Percentiles rank a stretch among this genome's conserved stretches.
phyloP scores from a whole-genome alignment of 1,284 basidiomycete species.

The Trichosporon sp. region DNA sequence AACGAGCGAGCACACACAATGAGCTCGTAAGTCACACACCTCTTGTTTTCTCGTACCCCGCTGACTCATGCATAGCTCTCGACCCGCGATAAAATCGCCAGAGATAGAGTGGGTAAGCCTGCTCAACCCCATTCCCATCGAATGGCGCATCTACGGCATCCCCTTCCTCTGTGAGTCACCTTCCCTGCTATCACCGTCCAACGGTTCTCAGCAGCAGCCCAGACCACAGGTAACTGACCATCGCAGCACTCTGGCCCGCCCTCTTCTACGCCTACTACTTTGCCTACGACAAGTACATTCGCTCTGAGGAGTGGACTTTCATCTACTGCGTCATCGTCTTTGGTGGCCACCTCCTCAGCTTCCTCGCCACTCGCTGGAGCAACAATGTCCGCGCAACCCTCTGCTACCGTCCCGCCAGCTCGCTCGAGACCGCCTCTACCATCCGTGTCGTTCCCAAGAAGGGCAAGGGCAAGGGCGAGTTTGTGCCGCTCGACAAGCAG shows the following conservation, averaged over 20 bases:
- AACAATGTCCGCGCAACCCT: conserved; percentile 70
- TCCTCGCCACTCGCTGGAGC: conserved; percentile 87
- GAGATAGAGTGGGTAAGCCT: conserved; percentile 79
- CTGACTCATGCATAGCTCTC: conserved; percentile 8
- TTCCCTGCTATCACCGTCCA: neutral
- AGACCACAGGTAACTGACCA: too few species aligned
- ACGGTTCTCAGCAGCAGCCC: too few species aligned
- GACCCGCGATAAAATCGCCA: conserved; percentile 58
- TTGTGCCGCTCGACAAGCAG: conserved; percentile 70
- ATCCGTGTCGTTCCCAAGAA: conserved; percentile 77
- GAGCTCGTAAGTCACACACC: neutral
- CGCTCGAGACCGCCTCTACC: conserved; percentile 67
- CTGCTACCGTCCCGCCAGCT: conserved; percentile 61
- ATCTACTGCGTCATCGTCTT: conserved; percentile 80
- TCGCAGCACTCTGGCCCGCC: conserved; percentile 67
- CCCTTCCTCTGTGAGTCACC: conserved; percentile 57
- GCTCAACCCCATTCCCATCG: conserved; percentile 71
- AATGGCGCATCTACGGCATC: conserved; percentile 71
- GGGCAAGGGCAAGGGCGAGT: conserved; percentile 86
- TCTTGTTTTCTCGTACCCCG: neutral
- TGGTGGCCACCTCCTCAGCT: conserved; percentile 84
- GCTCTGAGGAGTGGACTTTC: conserved; percentile 95
- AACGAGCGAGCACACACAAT: conserved; percentile 5
- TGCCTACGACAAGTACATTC: conserved; percentile 80
- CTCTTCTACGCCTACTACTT: conserved; percentile 84